A percentile compares a stretch with the other conserved stretches of the same genome.
Conservation (phyloP, 2,329 filamentous ascomycete genomes). For the Hypoxylon sp. region DNA sequence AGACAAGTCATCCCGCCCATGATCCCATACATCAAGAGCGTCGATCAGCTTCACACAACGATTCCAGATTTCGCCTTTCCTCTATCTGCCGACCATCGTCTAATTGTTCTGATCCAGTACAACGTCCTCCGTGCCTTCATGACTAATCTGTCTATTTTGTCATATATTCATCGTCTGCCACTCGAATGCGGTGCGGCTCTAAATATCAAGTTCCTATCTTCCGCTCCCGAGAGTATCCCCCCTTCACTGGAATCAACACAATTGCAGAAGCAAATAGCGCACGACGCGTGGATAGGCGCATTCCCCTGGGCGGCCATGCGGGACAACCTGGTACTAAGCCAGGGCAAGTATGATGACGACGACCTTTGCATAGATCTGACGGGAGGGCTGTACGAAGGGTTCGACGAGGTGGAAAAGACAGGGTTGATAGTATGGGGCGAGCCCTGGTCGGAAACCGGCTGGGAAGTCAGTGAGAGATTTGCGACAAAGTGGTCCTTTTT, state of each 20-base stretch:
- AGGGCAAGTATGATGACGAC: conserved; percentile 48
- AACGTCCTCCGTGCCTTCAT: conserved; percentile 48
- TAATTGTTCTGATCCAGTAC: conserved; percentile 48
- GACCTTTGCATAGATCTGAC: conserved; percentile 52
- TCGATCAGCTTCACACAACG: conserved; percentile 4
- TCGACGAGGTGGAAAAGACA: conserved; percentile 47
- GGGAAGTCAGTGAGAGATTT: conserved; percentile 59
- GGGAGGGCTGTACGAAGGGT: conserved; percentile 53
- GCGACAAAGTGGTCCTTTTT: conserved; percentile 56
- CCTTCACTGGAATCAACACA: conserved; percentile 49
- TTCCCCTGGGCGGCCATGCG: conserved; percentile 50
- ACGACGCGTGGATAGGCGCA: conserved; percentile 53
- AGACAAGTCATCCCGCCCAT: conserved; percentile 41
- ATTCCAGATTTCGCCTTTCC: conserved; percentile 45
- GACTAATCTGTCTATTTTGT: conserved; percentile 48
- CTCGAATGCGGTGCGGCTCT: conserved; percentile 47
- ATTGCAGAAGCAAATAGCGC: conserved; percentile 47
- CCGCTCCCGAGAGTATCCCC: conserved; percentile 42
- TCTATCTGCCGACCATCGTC: conserved; percentile 47
- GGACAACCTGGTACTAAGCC: conserved; percentile 51
- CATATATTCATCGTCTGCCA: conserved; percentile 46
- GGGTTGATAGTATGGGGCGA: conserved; percentile 59
- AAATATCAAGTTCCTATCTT: conserved; percentile 40
- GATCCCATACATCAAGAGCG: conserved; percentile 41
- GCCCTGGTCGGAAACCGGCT: conserved; percentile 55